Evolutionary conservation across 306 rosid species (phyloP).

Genomic region (Casuarina equisetifolia): DNA sequence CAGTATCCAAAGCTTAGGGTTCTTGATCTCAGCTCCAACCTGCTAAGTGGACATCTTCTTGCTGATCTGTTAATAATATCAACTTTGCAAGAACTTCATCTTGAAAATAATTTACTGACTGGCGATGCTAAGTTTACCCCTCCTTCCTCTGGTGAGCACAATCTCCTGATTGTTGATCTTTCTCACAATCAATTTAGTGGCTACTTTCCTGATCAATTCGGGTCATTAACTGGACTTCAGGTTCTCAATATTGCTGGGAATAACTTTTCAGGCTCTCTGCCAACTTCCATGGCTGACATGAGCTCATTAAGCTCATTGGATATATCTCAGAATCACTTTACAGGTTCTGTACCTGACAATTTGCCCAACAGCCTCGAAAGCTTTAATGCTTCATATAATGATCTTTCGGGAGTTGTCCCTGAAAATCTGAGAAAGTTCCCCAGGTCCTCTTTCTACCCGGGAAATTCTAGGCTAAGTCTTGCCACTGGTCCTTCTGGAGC

Average conservation of each 20-base stretch:
- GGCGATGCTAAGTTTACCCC: conserved; percentile 62
- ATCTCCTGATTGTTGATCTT: conserved; percentile 79
- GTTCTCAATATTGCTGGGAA: conserved; percentile 80
- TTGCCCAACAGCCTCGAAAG: conserved; percentile 50
- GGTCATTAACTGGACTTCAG: conserved; percentile 58
- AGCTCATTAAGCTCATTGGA: conserved; percentile 59
- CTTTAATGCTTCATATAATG: conserved; percentile 86
- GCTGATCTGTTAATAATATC: conserved; percentile 60
- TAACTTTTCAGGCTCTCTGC: conserved; percentile 88
- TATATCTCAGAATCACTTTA: conserved; percentile 75
- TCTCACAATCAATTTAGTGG: conserved; percentile 76
- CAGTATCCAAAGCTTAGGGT: conserved; percentile 82
- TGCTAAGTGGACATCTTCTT: conserved; percentile 59
- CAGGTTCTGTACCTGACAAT: conserved; percentile 81
- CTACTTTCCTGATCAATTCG: conserved; percentile 80
- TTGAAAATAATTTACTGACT: conserved; percentile 63
- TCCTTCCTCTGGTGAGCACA: conserved; percentile 50
- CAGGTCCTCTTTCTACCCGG: conserved; percentile 82
- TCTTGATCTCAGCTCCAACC: conserved; percentile 89
- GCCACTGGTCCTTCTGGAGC: conserved; percentile 65
- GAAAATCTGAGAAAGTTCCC: conserved; percentile 76
- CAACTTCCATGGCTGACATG: conserved; percentile 68
- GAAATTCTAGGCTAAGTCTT: conserved; percentile 55
- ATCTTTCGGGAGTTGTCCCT: conserved; percentile 82
- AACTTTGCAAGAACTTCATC: conserved; percentile 81